Conservation (phyloP, 1,284 basidiomycete genomes). For the Singerocomus rubriflavus region DNA sequence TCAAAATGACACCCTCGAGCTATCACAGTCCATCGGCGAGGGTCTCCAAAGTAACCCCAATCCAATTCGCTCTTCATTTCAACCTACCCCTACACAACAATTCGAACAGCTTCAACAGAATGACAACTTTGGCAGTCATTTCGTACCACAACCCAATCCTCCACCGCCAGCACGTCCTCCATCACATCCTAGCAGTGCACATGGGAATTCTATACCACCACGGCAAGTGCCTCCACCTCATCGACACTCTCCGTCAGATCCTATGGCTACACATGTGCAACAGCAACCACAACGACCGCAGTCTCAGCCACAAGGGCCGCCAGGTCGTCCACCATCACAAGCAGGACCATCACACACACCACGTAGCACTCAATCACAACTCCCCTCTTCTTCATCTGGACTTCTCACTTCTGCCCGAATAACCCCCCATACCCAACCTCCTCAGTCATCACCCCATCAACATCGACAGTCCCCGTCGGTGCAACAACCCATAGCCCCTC, state of each 20-base stretch:
- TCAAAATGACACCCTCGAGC: slow-evolving; percentile 37
- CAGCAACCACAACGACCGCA: slow-evolving; percentile 46
- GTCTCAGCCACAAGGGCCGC: slow-evolving; percentile 45
- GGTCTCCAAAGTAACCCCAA: slow-evolving; percentile 38
- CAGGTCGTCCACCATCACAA: slow-evolving; percentile 37
- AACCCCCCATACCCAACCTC: slow-evolving; percentile 30
- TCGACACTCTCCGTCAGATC: slow-evolving; percentile 43
- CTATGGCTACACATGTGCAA: slow-evolving; percentile 35
- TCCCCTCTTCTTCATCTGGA: slow-evolving; percentile 33
- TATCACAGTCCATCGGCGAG: slow-evolving; percentile 42
- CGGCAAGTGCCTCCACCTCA: slow-evolving; percentile 36
- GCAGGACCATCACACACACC: slow-evolving; percentile 37
- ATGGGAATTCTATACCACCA: slow-evolving; percentile 30
- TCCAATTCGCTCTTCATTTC: slow-evolving; percentile 42
- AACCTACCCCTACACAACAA: slow-evolving; percentile 58
- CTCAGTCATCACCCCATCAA: slow-evolving; percentile 34
- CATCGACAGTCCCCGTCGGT: slow-evolving; percentile 35
- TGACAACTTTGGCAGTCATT: slow-evolving; percentile 34
- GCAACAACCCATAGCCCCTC: slow-evolving; percentile 38
- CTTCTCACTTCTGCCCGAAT: slow-evolving; percentile 29
- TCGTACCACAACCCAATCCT: slow-evolving; percentile 32
- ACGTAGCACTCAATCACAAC: slow-evolving; percentile 32
- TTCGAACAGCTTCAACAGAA: slow-evolving; percentile 47
- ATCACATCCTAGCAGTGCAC: slow-evolving; percentile 38
- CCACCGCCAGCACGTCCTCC: slow-evolving; percentile 43